Conservation (phyloP, 257 asterid species). For the Ehretia macrophylla region DNA sequence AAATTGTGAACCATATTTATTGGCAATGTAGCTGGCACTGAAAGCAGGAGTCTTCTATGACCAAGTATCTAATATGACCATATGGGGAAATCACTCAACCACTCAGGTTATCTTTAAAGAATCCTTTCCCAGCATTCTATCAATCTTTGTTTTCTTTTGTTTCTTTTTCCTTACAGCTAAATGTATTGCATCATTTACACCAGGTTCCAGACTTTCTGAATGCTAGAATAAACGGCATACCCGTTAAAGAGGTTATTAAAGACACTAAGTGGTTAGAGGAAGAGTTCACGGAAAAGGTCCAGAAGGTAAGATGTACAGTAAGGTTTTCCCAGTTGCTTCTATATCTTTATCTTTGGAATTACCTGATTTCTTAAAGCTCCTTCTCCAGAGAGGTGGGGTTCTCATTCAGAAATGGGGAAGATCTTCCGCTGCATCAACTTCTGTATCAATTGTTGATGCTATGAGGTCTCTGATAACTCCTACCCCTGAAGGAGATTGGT, state of each 20-base stretch:
- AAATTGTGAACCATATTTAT: not conserved
- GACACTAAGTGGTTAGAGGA: constrained; percentile 89
- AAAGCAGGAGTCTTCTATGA: constrained; percentile 98
- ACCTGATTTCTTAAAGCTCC: constrained; percentile 5
- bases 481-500: constrained; percentile 95
- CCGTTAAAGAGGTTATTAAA: constrained; percentile 77
- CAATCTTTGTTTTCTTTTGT: not conserved
- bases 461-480: constrained; percentile 89
- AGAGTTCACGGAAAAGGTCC: constrained; percentile 87
- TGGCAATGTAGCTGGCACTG: constrained; percentile 65
- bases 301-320: constrained; percentile 49
- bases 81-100: constrained; percentile 99
- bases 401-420: constrained; percentile 98
- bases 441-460: constrained; percentile 84
- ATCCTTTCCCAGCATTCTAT: not conserved
- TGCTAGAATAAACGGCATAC: constrained; percentile 73
- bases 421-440: constrained; percentile 98
- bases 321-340: constrained; percentile 3
- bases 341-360: not conserved
- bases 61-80: constrained; percentile 83
- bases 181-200: constrained; percentile 7
- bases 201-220: constrained; percentile 96
- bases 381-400: constrained; percentile 87
- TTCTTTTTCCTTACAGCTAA: not conserved
- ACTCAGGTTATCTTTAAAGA: constrained; percentile 61